Evolutionary conservation across 768 basidiomycete species (phyloP).

Genomic region (Naganishia antarctica): DNA sequence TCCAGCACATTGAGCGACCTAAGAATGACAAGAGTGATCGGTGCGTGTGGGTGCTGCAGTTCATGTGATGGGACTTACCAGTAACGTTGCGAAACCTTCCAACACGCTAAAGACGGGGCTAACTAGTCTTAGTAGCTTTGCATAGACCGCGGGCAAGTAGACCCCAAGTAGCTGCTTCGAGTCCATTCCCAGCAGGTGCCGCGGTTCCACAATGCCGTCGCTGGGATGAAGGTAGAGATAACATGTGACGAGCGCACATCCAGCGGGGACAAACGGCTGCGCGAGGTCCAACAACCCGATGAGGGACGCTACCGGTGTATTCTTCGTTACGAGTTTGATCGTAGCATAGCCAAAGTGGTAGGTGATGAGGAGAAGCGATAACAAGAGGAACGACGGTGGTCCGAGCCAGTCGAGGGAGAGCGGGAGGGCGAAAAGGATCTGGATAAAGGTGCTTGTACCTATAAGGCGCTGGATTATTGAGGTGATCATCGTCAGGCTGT

Average conservation of each 20-base stretch:
- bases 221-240: conserved; percentile 47
- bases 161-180: conserved; percentile 29
- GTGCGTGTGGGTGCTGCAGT: too few relatives aligned
- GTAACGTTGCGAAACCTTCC: conserved; percentile 47
- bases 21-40: too few relatives aligned
- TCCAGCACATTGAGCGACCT: conserved; percentile 44
- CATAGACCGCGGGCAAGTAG: conserved; percentile 42
- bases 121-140: conserved; percentile 42
- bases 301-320: conserved; percentile 44
- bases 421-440: conserved; percentile 47
- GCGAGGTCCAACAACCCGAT: conserved; percentile 38
- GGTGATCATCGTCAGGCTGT: conserved; percentile 11
- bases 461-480: conserved; percentile 21
- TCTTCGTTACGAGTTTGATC: conserved; percentile 44
- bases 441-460: conserved; percentile 36
- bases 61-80: conserved; percentile 31
- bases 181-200: conserved; percentile 14
- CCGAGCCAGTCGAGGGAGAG: conserved; percentile 47
- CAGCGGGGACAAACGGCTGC: conserved; percentile 42
- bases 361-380: conserved; percentile 46
- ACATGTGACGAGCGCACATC: conserved; percentile 38
- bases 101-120: conserved; percentile 47
- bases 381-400: conserved; percentile 48
- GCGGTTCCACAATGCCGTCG: neutral
- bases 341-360: conserved; percentile 48